phyloP scores from a whole-genome alignment of 148 eudicot genomes.

The Cornus florida region DNA sequence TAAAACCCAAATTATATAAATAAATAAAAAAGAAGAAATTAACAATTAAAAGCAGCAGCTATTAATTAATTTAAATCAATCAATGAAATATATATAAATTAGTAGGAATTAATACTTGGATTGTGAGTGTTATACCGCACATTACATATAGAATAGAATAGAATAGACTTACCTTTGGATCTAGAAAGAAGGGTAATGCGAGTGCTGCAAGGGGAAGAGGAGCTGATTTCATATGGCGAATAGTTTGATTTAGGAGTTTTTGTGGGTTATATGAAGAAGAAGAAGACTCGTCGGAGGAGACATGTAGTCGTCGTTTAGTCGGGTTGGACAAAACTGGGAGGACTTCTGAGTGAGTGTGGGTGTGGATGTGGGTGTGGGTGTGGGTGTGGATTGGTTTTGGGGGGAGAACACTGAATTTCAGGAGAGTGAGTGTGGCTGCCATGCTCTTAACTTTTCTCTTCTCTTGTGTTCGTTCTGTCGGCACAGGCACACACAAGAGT shows the following conservation, averaged over 20 bases:
- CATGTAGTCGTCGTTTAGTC: background rate
- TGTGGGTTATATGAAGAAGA: background rate
- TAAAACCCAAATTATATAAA: too few species aligned
- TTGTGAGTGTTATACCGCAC: too few species aligned
- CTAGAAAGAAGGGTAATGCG: conserved; percentile 59
- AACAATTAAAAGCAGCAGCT: too few species aligned
- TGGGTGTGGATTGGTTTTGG: conserved; percentile 6
- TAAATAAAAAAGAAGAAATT: too few species aligned
- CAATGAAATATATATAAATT: background rate
- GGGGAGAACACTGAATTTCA: conserved; percentile 24
- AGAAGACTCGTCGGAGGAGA: background rate
- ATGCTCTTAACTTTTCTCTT: conserved; percentile 13
- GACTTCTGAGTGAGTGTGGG: conserved; percentile 9
- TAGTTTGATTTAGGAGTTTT: conserved; percentile 5
- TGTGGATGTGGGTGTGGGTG: background rate
- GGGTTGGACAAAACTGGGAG: conserved; percentile 9
- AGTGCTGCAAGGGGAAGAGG: conserved; percentile 59
- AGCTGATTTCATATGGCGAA: conserved; percentile 34
- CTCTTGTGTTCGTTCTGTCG: too few species aligned
- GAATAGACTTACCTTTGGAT: conserved; percentile 37
- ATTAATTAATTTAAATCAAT: background rate
- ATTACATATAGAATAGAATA: too few species aligned
- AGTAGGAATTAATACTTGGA: too few species aligned
- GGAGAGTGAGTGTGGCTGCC: conserved; percentile 44
- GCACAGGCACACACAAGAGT: too few species aligned